These are phyloP conservation scores for Pontederia paniculata DNA, from an alignment of 176 grass and related monocot genomes.

Conservation along the genomic window DNA sequence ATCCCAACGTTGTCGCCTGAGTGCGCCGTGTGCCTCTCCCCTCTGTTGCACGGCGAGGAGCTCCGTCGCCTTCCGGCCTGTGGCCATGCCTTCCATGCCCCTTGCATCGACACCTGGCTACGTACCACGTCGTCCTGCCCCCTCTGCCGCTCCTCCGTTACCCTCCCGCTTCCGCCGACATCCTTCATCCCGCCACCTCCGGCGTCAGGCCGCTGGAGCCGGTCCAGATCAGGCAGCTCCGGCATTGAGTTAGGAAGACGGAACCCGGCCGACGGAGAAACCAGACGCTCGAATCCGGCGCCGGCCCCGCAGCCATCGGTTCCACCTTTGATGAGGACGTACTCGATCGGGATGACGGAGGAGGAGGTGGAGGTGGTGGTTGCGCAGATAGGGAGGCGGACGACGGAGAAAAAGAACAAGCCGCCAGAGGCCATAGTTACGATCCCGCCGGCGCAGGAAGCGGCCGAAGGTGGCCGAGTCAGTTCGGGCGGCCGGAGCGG, in stretches of 20 bases:
- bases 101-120: slow-evolving; percentile 75
- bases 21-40: slow-evolving; percentile 78
- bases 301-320: slow-evolving; percentile 12
- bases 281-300: slow-evolving; percentile 20
- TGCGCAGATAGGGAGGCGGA: slow-evolving; percentile 14
- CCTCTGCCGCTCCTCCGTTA: slow-evolving; percentile 70
- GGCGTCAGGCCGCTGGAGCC: not conserved
- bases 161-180: slow-evolving; percentile 42
- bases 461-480: not conserved
- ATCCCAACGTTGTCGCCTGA: slow-evolving; percentile 51
- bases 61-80: slow-evolving; percentile 77
- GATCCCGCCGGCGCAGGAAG: not conserved
- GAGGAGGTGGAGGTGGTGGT: slow-evolving; percentile 66
- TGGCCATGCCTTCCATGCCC: slow-evolving; percentile 71
- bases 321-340: slow-evolving; percentile 21
- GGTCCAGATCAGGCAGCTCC: slow-evolving; percentile 25
- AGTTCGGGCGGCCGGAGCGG: not conserved
- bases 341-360: slow-evolving; percentile 45
- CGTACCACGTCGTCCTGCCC: slow-evolving; percentile 59
- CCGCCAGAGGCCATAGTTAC: slow-evolving; percentile 1
- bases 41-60: slow-evolving; percentile 47
- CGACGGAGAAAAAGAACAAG: slow-evolving; percentile 9
- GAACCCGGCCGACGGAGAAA: slow-evolving; percentile 23
- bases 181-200: slow-evolving; percentile 18
- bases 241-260: slow-evolving; percentile 65